Percentiles rank a stretch among this genome's conserved stretches.
Conservation (phyloP, 129 eudicot genomes). For the Saussurea involucrata region DNA sequence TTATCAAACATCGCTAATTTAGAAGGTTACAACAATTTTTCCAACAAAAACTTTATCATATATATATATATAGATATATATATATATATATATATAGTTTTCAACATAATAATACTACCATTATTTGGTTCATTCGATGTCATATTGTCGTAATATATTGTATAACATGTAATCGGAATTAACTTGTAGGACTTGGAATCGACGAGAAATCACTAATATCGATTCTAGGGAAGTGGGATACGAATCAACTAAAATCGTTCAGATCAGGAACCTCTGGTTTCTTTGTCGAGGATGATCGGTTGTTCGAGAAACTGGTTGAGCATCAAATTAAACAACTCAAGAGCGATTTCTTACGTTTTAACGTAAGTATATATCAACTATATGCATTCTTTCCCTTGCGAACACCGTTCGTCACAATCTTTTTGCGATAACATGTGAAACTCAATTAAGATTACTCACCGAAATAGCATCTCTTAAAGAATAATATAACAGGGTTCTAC, state of each 20-base stretch:
- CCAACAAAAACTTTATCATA: not conserved
- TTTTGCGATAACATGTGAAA: not conserved
- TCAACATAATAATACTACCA: not conserved
- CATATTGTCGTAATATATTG: too few relatives aligned
- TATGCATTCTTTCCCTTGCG: not conserved
- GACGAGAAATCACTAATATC: constrained; percentile 57
- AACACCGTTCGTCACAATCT: not conserved
- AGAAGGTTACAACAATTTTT: not conserved
- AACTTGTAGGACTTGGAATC: constrained; percentile 55
- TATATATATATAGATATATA: too few relatives aligned
- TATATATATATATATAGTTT: too few relatives aligned
- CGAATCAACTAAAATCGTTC: constrained; percentile 37
- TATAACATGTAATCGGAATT: not conserved
- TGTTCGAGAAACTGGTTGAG: constrained; percentile 48
- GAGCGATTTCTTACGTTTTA: constrained; percentile 55
- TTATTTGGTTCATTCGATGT: not conserved
- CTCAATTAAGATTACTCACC: not conserved
- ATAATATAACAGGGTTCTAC: not conserved
- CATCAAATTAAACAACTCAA: constrained; percentile 37
- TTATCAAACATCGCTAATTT: too few relatives aligned
- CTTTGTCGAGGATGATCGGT: constrained; percentile 53
- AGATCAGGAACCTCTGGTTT: constrained; percentile 40
- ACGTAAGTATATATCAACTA: constrained; percentile 26
- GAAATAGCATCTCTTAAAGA: too few relatives aligned
- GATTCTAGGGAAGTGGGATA: constrained; percentile 57